Conservation (phyloP, 306 rosid genomes). For the Heteromeles arbutifolia region DNA sequence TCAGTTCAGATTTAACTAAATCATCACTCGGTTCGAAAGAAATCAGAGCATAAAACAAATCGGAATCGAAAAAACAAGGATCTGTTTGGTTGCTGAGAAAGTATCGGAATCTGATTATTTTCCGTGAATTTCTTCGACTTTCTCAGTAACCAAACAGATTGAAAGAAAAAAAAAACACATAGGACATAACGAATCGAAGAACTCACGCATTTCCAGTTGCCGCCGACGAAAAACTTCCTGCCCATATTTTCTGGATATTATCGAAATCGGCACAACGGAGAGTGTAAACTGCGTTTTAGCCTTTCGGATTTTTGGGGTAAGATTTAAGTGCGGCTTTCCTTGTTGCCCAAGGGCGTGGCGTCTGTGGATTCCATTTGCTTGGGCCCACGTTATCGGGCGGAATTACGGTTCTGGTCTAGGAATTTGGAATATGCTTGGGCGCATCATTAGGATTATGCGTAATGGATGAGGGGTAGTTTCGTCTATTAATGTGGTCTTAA, state of each 20-base stretch:
- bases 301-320: neutral
- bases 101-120: neutral
- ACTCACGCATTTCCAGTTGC: constrained; percentile 59
- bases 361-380: neutral
- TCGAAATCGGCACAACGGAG: constrained; percentile 1
- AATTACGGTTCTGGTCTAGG: neutral
- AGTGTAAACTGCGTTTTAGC: neutral
- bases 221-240: constrained; percentile 49
- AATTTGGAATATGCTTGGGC: neutral
- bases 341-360: neutral
- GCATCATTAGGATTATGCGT: neutral
- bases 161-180: neutral
- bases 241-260: constrained; percentile 25
- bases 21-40: neutral
- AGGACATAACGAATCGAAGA: neutral
- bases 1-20: neutral
- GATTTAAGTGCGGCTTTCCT: neutral
- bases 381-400: neutral
- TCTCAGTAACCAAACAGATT: constrained; percentile 2
- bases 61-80: neutral
- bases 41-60: neutral
- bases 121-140: neutral
- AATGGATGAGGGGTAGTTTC: neutral
- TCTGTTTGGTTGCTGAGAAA: neutral
- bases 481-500: neutral